Evolutionary conservation across 352 stramenopile species (phyloP).

Genomic region (Halophytophthora polymorphica): DNA sequence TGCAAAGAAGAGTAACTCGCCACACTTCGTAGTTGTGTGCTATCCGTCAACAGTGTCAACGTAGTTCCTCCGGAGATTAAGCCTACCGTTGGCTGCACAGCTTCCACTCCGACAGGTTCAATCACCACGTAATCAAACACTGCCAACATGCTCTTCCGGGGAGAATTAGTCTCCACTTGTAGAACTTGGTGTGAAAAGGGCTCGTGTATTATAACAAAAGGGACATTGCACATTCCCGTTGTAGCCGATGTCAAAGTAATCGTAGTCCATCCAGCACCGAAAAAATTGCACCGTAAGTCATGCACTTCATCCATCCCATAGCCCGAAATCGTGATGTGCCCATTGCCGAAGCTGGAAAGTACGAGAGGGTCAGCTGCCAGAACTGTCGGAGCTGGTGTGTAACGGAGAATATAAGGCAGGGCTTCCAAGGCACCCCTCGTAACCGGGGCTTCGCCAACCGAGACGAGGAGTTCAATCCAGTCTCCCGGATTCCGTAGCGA

Average conservation of each 20-base stretch:
- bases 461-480: constrained; percentile 32
- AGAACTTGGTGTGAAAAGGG: constrained; percentile 12
- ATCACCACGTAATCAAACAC: constrained; percentile 21
- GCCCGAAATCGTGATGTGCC: constrained; percentile 16
- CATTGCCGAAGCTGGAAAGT: constrained; percentile 13
- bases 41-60: constrained; percentile 24
- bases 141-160: constrained; percentile 12
- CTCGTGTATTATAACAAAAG: constrained; percentile 17
- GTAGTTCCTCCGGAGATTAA: constrained; percentile 17
- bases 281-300: constrained; percentile 26
- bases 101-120: constrained; percentile 19
- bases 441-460: constrained; percentile 5
- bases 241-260: constrained; percentile 11
- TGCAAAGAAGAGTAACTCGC: constrained; percentile 14
- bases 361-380: constrained; percentile 12
- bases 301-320: constrained; percentile 20
- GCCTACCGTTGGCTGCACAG: constrained; percentile 12
- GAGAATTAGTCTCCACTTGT: constrained; percentile 20
- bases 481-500: constrained; percentile 12
- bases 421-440: background rate
- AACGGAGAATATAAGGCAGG: constrained; percentile 26
- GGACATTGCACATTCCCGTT: constrained; percentile 9
- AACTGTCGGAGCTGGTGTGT: constrained; percentile 24
- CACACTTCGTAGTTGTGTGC: constrained; percentile 13
- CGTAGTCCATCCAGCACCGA: constrained; percentile 14